These are phyloP conservation scores for Trifolium fragiferum DNA, from an alignment of 306 rosid genomes.

Conservation along the genomic window DNA sequence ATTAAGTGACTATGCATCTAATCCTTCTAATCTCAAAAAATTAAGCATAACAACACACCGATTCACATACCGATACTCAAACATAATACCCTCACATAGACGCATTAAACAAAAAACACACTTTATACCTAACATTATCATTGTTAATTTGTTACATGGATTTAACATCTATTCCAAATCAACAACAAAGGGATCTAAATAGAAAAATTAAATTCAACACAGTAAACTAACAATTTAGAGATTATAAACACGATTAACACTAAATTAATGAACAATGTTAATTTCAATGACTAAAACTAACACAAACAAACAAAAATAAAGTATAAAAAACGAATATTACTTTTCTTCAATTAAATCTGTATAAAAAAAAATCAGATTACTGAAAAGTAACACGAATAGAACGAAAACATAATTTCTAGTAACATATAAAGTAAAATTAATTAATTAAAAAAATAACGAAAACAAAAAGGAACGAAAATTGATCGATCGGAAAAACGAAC, in stretches of 20 bases:
- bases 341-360: too few relatives aligned
- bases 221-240: too few relatives aligned
- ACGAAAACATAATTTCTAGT: neutral
- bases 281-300: neutral
- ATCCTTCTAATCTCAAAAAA: neutral
- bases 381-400: neutral
- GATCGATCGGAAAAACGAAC: constrained; percentile 41
- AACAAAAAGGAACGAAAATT: neutral
- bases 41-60: neutral
- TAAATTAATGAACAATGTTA: too few relatives aligned
- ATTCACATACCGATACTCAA: neutral
- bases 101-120: neutral
- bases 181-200: neutral
- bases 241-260: too few relatives aligned
- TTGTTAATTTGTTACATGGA: neutral
- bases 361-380: neutral
- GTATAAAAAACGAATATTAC: neutral
- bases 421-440: neutral
- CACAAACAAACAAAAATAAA: neutral
- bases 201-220: too few relatives aligned
- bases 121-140: neutral
- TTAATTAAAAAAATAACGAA: neutral
- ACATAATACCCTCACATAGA: neutral
- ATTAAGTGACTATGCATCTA: neutral
- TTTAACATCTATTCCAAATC: neutral